phyloP scores from a whole-genome alignment of 2,329 filamentous ascomycete species.

The Exophiala calicioides region DNA sequence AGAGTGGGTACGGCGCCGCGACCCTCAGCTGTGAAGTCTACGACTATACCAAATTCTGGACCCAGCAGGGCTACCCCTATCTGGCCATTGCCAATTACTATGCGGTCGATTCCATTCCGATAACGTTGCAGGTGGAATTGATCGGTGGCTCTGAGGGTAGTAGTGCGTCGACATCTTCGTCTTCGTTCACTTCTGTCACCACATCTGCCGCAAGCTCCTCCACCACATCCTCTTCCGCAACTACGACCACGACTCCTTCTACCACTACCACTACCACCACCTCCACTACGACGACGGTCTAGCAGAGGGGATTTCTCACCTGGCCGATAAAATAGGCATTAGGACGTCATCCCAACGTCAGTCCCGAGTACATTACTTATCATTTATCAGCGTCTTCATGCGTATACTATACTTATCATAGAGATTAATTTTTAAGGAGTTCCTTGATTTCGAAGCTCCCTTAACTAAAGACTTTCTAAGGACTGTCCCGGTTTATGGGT shows the following conservation, averaged over 20 bases:
- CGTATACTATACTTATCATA: no score
- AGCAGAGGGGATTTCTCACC: no score
- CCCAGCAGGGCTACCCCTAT: neutral
- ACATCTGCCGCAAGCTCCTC: neutral
- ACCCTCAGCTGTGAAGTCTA: neutral
- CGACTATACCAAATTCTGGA: neutral
- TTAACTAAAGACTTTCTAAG: no score
- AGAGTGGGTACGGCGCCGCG: neutral
- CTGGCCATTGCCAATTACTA: neutral
- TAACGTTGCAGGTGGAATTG: conserved; percentile 2
- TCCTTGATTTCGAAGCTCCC: no score
- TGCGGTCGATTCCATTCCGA: neutral
- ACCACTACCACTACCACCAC: conserved; percentile 2
- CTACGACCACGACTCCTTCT: neutral
- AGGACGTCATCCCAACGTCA: no score
- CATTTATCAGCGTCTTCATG: no score
- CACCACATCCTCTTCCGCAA: neutral
- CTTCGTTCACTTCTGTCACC: neutral
- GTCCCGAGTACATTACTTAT: no score
- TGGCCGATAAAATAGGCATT: no score
- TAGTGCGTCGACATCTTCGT: no score
- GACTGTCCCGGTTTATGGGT: no score
- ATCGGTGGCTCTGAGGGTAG: neutral
- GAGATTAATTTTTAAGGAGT: no score
- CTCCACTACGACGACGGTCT: neutral